Evolutionary conservation across 208 protist genomes (phyloP), one percentile per base, ranked within the genome.

Genomic region (Trichomonas tenax): DNA sequence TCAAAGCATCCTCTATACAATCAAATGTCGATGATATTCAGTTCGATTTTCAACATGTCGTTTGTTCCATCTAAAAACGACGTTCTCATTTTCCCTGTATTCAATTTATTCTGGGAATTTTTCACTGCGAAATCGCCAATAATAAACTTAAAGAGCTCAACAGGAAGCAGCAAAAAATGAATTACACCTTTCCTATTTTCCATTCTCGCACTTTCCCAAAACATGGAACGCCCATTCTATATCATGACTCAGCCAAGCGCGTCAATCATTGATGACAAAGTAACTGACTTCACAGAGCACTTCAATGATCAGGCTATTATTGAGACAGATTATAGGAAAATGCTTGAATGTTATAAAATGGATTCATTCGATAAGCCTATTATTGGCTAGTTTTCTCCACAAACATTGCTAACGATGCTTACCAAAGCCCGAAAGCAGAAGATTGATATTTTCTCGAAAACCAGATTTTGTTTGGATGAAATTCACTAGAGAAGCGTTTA

Each of bases 381-480:
- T 36, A 38, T 93, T 58, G 86, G 23, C 10, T 38, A 58, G 8
- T 93, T 93, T 38, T 93, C 86, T 38, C 86, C 86, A 17, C 4
- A 15, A 36, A 38, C 11, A 58, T 11, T 21, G 15, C 8, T 93
- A 44, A 0, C 9, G 11, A 9, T 93, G 36, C 2, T 93, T 34
- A 21, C 86, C 11, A 34, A 93, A 38, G 8, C 44, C 3, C 0
- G 8, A 9, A 48, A 38, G 15, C 0, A 34, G 3, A 10, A 51
- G 6, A 51, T 93, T 38, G 44, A 93, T 15, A 51, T 51, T 38
- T 34, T 93, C 14, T 34, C 8, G 14, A 23, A 6, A 93, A 93
- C 86, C 8, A 48, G 86, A 93, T 93, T 93, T 51, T 93, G 86
- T 51, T 44, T 93, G 15, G 86, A 93, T 93, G 86, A 93, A 51